Evolutionary conservation across 2,329 filamentous ascomycete species (phyloP).

Genomic region (Penicillium griseofulvum): DNA sequence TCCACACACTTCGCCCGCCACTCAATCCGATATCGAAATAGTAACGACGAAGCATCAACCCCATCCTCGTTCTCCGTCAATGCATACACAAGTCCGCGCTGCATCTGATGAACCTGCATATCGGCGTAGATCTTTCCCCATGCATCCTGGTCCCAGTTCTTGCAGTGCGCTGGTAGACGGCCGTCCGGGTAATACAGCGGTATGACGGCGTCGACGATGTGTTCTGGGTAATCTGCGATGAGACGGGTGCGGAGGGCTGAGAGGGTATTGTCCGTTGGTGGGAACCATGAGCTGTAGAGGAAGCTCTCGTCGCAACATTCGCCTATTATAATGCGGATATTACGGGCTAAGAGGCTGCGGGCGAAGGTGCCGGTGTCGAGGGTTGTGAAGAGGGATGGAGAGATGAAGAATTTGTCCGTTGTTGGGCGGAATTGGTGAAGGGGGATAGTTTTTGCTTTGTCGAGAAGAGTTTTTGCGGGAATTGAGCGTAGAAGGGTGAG

Average conservation of each 20-base stretch:
- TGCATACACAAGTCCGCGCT: constrained; percentile 51
- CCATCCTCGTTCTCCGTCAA: constrained; percentile 41
- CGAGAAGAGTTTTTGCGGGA: constrained; percentile 42
- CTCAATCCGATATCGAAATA: constrained; percentile 56
- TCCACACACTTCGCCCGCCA: constrained; percentile 52
- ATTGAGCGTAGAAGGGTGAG: constrained; percentile 45
- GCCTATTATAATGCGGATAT: constrained; percentile 52
- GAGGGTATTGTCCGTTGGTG: constrained; percentile 44
- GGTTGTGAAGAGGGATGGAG: constrained; percentile 42
- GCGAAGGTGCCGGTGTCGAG: constrained; percentile 53
- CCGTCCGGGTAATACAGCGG: constrained; percentile 44
- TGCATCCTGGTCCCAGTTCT: constrained; percentile 49
- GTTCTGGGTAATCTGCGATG: constrained; percentile 52
- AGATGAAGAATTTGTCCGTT: constrained; percentile 51
- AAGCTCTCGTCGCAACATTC: constrained; percentile 56
- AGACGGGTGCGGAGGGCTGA: constrained; percentile 47
- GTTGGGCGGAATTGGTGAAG: constrained; percentile 56
- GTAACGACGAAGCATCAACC: constrained; percentile 40
- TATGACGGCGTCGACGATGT: constrained; percentile 46
- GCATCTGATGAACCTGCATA: constrained; percentile 54
- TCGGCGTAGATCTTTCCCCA: constrained; percentile 58
- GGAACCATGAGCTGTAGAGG: constrained; percentile 52
- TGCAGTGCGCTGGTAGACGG: constrained; percentile 39
- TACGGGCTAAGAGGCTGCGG: constrained; percentile 42
- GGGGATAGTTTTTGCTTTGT: constrained; percentile 43